A percentile compares a stretch with the other conserved stretches of the same genome.
Conservation (phyloP, 1,139 yeast species). For the Nakaseomyces nivariensis region DNA sequence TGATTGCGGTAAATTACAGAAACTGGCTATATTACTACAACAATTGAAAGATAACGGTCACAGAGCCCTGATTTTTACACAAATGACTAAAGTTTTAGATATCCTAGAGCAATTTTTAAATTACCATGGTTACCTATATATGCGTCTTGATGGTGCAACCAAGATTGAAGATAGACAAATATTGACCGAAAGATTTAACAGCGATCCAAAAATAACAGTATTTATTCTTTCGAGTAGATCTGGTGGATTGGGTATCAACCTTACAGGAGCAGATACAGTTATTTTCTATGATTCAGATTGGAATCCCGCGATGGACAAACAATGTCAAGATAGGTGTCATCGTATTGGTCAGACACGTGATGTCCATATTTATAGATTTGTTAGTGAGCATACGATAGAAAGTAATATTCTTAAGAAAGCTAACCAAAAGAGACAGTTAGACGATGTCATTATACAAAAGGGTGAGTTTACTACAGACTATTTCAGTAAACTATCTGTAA, state of each 20-base stretch:
- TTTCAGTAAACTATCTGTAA: slow-evolving; percentile 80
- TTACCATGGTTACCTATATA: slow-evolving; percentile 86
- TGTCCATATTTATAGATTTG: slow-evolving; percentile 93
- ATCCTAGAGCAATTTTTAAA: slow-evolving; percentile 87
- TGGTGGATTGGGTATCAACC: slow-evolving; percentile 94
- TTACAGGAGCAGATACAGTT: slow-evolving; percentile 98
- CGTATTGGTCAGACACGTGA: slow-evolving; percentile 98
- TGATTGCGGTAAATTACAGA: slow-evolving; percentile 95
- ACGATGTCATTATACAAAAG: slow-evolving; percentile 92
- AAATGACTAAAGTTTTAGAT: slow-evolving; percentile 95
- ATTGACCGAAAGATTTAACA: slow-evolving; percentile 83
- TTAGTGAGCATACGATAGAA: slow-evolving; percentile 92
- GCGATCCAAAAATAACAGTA: slow-evolving; percentile 77
- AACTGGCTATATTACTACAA: slow-evolving; percentile 62
- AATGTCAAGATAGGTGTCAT: slow-evolving; percentile 98
- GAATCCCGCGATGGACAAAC: slow-evolving; percentile 99
- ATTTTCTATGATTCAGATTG: slow-evolving; percentile 99
- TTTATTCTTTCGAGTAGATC: slow-evolving; percentile 91
- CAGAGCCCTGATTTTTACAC: slow-evolving; percentile 90
- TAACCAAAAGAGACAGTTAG: slow-evolving; percentile 88
- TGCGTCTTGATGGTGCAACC: slow-evolving; percentile 96
- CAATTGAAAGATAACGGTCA: slow-evolving; percentile 80
- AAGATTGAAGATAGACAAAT: slow-evolving; percentile 94
- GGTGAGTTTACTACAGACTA: slow-evolving; percentile 98
- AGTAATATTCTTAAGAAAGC: slow-evolving; percentile 91